Conservation (phyloP, 495 filamentous ascomycete species). For the Penicillium egyptiacum region DNA sequence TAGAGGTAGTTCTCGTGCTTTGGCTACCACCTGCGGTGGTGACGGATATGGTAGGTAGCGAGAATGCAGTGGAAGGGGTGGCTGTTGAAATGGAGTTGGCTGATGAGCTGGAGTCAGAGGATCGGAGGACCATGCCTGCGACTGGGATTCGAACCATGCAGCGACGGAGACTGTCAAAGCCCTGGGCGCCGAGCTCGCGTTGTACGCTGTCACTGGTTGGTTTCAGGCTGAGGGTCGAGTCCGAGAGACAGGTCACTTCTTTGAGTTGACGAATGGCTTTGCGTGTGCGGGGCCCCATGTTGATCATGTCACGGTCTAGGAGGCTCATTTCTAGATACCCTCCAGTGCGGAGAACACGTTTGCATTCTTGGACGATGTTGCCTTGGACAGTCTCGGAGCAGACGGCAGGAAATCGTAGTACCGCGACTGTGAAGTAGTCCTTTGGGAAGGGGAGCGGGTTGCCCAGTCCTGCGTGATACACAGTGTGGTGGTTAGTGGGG, state of each 20-base stretch:
- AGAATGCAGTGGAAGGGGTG: conserved; percentile 31
- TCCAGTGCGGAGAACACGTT: conserved; percentile 84
- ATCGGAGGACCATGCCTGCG: conserved; percentile 62
- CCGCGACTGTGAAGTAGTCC: conserved; percentile 80
- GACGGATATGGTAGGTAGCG: conserved; percentile 29
- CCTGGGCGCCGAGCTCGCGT: conserved; percentile 69
- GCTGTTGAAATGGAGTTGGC: conserved; percentile 30
- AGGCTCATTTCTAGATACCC: conserved; percentile 87
- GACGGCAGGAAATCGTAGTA: conserved; percentile 82
- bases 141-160: conserved; percentile 90
- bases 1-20: conserved; percentile 23
- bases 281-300: conserved; percentile 77
- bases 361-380: conserved; percentile 81
- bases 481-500: conserved; percentile 81
- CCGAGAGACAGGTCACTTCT: conserved; percentile 64
- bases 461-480: conserved; percentile 66
- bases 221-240: conserved; percentile 65
- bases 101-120: conserved; percentile 40
- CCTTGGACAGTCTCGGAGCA: conserved; percentile 72
- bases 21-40: conserved; percentile 25
- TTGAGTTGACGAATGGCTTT: conserved; percentile 77
- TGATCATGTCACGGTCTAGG: conserved; percentile 81
- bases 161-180: conserved; percentile 80
- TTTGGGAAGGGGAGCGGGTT: conserved; percentile 83
- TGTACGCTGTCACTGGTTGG: conserved; percentile 78